These are phyloP conservation scores for Cryptococcus sp. DNA, from an alignment of 1,284 basidiomycete species.

Conservation along the genomic window DNA sequence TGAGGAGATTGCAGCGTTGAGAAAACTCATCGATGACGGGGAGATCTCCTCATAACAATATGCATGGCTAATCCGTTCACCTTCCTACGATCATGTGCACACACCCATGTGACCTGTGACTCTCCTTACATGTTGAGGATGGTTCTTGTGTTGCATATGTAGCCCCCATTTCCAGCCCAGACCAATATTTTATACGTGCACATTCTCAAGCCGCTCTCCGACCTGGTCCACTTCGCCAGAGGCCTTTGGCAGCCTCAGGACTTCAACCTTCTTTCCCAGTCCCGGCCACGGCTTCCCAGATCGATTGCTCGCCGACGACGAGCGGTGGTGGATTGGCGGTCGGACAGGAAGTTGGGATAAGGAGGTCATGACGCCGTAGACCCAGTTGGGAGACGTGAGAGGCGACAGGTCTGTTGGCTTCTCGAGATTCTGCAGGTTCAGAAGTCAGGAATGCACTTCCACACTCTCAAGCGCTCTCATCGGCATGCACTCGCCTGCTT, in stretches of 20 bases:
- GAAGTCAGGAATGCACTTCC: background rate
- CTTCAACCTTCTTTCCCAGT: slow-evolving; percentile 52
- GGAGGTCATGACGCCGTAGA: slow-evolving; percentile 65
- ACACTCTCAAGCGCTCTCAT: background rate
- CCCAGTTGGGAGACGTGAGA: slow-evolving; percentile 82
- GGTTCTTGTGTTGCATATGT: background rate
- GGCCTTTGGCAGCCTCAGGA: slow-evolving; percentile 24
- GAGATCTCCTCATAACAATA: background rate
- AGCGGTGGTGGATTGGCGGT: slow-evolving; percentile 45
- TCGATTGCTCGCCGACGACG: slow-evolving; percentile 51
- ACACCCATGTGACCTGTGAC: background rate
- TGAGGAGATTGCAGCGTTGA: slow-evolving; percentile 53
- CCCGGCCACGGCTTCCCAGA: slow-evolving; percentile 70
- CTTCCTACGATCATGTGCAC: background rate
- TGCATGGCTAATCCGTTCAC: background rate
- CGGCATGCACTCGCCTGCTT: slow-evolving; percentile 59
- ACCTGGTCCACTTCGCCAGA: slow-evolving; percentile 2
- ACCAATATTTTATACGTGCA: background rate
- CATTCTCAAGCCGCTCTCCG: slow-evolving; percentile 1
- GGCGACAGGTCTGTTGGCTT: slow-evolving; percentile 80
- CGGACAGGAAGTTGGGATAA: slow-evolving; percentile 6
- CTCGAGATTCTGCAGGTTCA: slow-evolving; percentile 62
- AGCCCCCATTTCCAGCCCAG: background rate
- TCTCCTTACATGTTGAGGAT: background rate
- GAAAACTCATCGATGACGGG: slow-evolving; percentile 8